Conservation (phyloP, 805 yeast genomes). For the Saturnispora hagleri region DNA sequence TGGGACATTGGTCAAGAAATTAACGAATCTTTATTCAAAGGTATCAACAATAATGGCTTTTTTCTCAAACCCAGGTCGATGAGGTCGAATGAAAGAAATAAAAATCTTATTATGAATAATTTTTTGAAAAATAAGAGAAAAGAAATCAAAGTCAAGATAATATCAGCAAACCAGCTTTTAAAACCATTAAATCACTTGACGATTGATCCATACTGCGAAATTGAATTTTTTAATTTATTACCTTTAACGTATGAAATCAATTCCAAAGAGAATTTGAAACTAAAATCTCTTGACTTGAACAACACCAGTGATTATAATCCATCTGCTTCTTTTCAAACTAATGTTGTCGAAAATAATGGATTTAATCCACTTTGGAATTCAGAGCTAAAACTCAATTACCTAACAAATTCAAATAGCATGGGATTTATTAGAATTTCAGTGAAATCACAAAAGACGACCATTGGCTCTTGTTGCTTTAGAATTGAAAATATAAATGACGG, state of each 20-base stretch:
- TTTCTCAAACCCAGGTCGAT: conserved; percentile 56
- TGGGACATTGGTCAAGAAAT: conserved; percentile 83
- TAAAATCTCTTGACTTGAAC: not conserved
- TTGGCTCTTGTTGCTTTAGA: conserved; percentile 56
- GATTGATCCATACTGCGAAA: conserved; percentile 52
- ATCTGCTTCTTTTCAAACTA: conserved; percentile 22
- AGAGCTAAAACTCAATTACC: conserved; percentile 33
- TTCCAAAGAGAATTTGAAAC: not conserved
- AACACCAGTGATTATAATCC: not conserved
- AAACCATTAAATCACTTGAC: conserved; percentile 42
- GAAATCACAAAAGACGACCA: conserved; percentile 22
- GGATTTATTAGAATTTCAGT: conserved; percentile 49
- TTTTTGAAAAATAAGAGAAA: conserved; percentile 1
- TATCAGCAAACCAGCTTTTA: conserved; percentile 85
- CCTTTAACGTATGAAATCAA: conserved; percentile 2
- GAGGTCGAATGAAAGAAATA: conserved; percentile 6
- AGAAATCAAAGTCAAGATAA: conserved; percentile 34
- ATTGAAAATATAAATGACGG: conserved; percentile 64
- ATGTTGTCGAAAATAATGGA: conserved; percentile 54
- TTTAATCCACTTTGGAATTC: conserved; percentile 82
- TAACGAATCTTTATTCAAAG: conserved; percentile 68
- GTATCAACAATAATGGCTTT: conserved; percentile 51
- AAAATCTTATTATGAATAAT: not conserved
- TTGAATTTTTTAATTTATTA: conserved; percentile 47
- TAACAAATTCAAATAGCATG: conserved; percentile 33